Evolutionary conservation across 2,329 filamentous ascomycete genomes (phyloP), one percentile per base, ranked within the genome.

Genomic region (Penicillium polonicum): DNA sequence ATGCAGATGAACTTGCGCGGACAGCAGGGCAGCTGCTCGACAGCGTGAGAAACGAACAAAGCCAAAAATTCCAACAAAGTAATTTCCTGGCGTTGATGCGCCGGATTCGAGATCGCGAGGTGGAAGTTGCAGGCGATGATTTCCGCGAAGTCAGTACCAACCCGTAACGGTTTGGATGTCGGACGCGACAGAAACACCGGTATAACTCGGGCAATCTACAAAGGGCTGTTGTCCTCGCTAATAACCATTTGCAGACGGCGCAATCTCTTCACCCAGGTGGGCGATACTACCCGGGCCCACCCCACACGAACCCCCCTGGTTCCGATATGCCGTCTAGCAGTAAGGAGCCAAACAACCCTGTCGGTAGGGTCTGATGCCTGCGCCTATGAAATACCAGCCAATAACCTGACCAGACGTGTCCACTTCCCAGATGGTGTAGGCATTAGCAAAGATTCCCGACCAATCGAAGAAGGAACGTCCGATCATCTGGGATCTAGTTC

Each of bases 71-170:
- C 73, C 85, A 86, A 66, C 85, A 92, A 68, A 92, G 89, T 64
- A 84, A 84, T 58, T 95, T 95, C 68, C 76, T 93, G 0, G 80
- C 83, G 4, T 78, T 95, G 45, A 94, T 95, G 90, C 84, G 88
- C 29, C 83, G 85, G 58, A 83, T 94, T 54, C 83, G 88, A 51
- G 86, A 90, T 68, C 80, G 83, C 55, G 87, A 94, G 75, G 85
- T 92, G 15, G 83, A 83, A 48, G 85, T 94, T 38, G 82, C 90
- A 63, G 89, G 87, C 41, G 87, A 91, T 70, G 83, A 77, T 65
- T 77, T 78, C 65, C 74, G 73, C 68, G 73, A 77, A 76, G 76
- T 78, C 72, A 77, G 75, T 78, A 74, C 69, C 70, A 72, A 70
- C 72, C 72, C 73, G 70, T 77, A 69, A 74, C 64, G 62, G 68